phyloP scores from a whole-genome alignment of 2,329 filamentous ascomycete genomes.

The Aspergillus vadensis region DNA sequence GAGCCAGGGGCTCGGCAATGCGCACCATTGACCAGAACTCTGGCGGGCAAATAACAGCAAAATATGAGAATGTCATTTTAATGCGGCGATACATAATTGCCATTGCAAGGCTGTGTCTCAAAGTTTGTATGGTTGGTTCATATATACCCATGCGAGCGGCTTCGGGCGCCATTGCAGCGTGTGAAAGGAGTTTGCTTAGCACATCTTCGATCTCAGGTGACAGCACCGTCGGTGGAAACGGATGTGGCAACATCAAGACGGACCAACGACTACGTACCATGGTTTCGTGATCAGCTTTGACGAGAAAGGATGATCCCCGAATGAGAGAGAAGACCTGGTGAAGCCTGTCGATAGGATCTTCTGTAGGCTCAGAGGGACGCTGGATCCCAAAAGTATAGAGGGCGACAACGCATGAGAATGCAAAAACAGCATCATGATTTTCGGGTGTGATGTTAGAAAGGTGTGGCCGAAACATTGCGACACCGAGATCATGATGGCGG shows the following conservation, averaged over 20 bases:
- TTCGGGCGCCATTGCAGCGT: neutral
- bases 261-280: neutral
- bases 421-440: neutral
- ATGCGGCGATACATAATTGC: neutral
- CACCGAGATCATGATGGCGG: neutral
- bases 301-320: neutral
- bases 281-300: neutral
- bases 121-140: neutral
- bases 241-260: neutral
- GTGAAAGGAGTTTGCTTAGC: neutral
- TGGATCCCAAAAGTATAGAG: neutral
- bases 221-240: neutral
- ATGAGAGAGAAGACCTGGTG: neutral
- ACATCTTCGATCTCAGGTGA: neutral
- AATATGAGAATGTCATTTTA: slow-evolving; percentile 31
- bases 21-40: slow-evolving; percentile 3
- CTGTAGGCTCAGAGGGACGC: neutral
- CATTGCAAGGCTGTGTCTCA: neutral
- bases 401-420: neutral
- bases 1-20: neutral
- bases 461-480: neutral
- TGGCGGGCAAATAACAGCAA: neutral
- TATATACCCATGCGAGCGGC: neutral
- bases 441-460: neutral
- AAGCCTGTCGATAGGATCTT: neutral